phyloP scores from a whole-genome alignment of 305 asterid species.

The Fraxinus baroniana region DNA sequence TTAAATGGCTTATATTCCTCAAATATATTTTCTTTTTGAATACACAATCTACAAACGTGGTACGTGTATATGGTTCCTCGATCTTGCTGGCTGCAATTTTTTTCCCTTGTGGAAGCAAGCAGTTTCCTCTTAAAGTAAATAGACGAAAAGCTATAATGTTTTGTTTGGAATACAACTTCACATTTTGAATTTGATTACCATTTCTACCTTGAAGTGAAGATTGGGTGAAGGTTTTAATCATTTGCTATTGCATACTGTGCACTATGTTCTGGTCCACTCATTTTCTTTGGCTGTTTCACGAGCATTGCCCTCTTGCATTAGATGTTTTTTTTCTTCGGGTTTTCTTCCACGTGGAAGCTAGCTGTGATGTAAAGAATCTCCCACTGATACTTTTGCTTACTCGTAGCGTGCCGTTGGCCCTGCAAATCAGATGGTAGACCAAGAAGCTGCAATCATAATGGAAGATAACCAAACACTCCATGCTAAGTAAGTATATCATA shows the following conservation, averaged over 20 bases:
- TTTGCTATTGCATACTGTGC: not conserved
- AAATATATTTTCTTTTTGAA: not conserved
- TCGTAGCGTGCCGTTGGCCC: conserved; percentile 44
- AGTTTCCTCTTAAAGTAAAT: not conserved
- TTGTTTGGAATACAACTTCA: not conserved
- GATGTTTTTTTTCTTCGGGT: not conserved
- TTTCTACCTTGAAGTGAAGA: not conserved
- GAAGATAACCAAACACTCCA: conserved; percentile 53
- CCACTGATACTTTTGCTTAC: conserved; percentile 24
- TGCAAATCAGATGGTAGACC: conserved; percentile 25
- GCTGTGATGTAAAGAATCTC: not conserved
- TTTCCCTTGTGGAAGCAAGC: not conserved
- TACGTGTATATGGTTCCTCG: not conserved
- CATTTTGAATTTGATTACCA: not conserved
- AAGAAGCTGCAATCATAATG: conserved; percentile 40
- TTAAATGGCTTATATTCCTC: not conserved
- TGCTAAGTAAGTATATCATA: conserved; percentile 47
- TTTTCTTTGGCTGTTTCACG: not conserved
- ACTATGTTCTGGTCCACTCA: not conserved
- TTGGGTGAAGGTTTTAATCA: not conserved
- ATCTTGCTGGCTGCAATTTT: conserved; percentile 4
- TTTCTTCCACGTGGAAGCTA: not conserved
- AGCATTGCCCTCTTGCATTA: not conserved
- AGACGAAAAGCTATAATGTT: not conserved
- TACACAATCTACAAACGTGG: not conserved